A percentile compares a stretch with the other conserved stretches of the same genome.
Conservation (phyloP, 495 filamentous ascomycete genomes). For the Daldinia bambusicola region DNA sequence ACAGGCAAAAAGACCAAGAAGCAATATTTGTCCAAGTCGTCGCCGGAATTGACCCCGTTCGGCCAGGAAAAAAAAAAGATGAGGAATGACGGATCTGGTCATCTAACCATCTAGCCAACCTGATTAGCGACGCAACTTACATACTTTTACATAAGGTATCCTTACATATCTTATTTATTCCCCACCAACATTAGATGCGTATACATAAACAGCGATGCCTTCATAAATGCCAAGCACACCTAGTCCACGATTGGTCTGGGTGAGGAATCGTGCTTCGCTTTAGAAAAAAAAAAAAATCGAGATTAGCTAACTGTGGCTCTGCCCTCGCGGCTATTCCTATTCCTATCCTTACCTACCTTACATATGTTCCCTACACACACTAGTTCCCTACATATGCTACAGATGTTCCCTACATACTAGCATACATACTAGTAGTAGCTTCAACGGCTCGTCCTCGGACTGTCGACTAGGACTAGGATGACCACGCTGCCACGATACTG, state of each 20-base stretch:
- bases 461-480: slow-evolving; percentile 12
- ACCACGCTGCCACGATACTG: neutral
- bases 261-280: slow-evolving; percentile 30
- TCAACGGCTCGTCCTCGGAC: slow-evolving; percentile 20
- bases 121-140: slow-evolving; percentile 11
- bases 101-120: neutral
- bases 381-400: too few species aligned
- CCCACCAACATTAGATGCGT: slow-evolving; percentile 5
- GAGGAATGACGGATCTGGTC: slow-evolving; percentile 29
- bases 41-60: slow-evolving; percentile 9
- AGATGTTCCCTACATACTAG: too few species aligned
- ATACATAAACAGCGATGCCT: slow-evolving; percentile 1
- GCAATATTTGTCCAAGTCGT: slow-evolving; percentile 14
- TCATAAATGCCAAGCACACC: slow-evolving; percentile 30
- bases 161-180: slow-evolving; percentile 1
- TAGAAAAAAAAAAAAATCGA: slow-evolving; percentile 11
- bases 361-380: too few species aligned
- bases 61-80: slow-evolving; percentile 7
- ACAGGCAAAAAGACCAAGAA: neutral
- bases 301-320: slow-evolving; percentile 26
- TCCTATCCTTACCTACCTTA: neutral
- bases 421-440: neutral
- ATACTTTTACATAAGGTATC: slow-evolving; percentile 7
- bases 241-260: slow-evolving; percentile 32
- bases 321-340: slow-evolving; percentile 29